Evolutionary conservation across 1,139 yeast genomes (phyloP).

Genomic region (Nematodospora anomalae): DNA sequence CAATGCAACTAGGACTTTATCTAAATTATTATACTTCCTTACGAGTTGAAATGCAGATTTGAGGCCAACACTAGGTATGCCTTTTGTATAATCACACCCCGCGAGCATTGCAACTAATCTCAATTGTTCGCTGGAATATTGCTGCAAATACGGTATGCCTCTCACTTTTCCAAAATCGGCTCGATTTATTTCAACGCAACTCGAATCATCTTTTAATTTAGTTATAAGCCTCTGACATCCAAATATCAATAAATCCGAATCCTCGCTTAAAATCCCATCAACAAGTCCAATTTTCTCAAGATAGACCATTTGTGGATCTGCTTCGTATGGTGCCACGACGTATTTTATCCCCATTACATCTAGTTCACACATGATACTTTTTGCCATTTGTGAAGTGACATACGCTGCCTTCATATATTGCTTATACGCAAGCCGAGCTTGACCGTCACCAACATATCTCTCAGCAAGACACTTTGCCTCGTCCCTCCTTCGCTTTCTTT

Average conservation of each 20-base stretch:
- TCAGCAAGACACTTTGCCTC: slow-evolving; percentile 60
- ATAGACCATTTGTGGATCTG: slow-evolving; percentile 95
- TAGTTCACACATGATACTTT: slow-evolving; percentile 73
- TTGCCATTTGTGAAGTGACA: slow-evolving; percentile 90
- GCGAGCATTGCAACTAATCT: slow-evolving; percentile 81
- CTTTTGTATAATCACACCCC: slow-evolving; percentile 95
- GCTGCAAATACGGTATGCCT: slow-evolving; percentile 45
- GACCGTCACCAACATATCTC: slow-evolving; percentile 50
- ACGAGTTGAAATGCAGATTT: slow-evolving; percentile 72
- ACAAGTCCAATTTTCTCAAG: slow-evolving; percentile 74
- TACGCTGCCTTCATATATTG: slow-evolving; percentile 79
- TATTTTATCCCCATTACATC: slow-evolving; percentile 59
- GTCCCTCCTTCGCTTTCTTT: slow-evolving; percentile 56
- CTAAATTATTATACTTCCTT: slow-evolving; percentile 49
- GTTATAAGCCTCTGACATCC: slow-evolving; percentile 80
- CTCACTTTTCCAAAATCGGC: slow-evolving; percentile 49
- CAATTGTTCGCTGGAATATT: slow-evolving; percentile 56
- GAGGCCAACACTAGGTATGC: slow-evolving; percentile 79
- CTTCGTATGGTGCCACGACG: slow-evolving; percentile 97
- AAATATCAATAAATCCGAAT: slow-evolving; percentile 87
- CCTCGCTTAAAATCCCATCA: slow-evolving; percentile 89
- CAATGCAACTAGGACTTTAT: slow-evolving; percentile 56
- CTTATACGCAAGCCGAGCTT: slow-evolving; percentile 60
- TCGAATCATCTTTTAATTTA: slow-evolving; percentile 76
- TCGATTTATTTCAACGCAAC: slow-evolving; percentile 67